A percentile compares a stretch with the other conserved stretches of the same genome.
phyloP scores from a whole-genome alignment of 2,329 filamentous ascomycete species.

The Colletotrichum caudatum region DNA sequence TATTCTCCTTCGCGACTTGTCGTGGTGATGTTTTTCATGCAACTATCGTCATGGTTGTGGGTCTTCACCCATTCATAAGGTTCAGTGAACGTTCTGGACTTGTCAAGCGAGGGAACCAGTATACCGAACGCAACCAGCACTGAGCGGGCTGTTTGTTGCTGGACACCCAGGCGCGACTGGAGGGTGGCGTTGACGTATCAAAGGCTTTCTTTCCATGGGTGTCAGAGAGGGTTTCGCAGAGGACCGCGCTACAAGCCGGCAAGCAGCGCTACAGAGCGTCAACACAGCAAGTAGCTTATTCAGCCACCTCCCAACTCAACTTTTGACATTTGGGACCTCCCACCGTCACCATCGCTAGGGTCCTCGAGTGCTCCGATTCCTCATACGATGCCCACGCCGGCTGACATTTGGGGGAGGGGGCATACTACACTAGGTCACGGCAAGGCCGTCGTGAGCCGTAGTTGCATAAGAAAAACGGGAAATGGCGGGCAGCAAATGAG shows the following conservation, averaged over 20 bases:
- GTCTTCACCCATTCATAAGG: constrained; percentile 10
- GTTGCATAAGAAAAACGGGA: constrained; percentile 31
- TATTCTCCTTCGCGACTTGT: constrained; percentile 10
- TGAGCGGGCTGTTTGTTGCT: constrained; percentile 12
- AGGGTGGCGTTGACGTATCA: constrained; percentile 32
- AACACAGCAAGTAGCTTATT: constrained; percentile 8
- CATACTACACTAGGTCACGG: not conserved
- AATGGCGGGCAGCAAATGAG: constrained; percentile 19
- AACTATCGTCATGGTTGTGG: constrained; percentile 27
- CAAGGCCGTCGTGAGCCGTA: constrained; percentile 18
- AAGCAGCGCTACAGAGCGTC: constrained; percentile 28
- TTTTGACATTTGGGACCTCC: constrained; percentile 22
- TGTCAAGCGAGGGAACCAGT: constrained; percentile 25
- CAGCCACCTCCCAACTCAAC: constrained; percentile 21
- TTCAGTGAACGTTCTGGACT: constrained; percentile 34
- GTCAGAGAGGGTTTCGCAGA: constrained; percentile 27
- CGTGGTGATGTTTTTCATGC: constrained; percentile 12
- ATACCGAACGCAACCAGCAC: constrained; percentile 27
- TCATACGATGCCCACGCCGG: constrained; percentile 20
- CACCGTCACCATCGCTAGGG: constrained; percentile 9
- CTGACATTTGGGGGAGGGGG: constrained; percentile 1
- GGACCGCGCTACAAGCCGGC: constrained; percentile 21
- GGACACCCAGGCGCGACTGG: constrained; percentile 19
- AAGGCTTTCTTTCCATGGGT: not conserved
- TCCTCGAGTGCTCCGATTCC: constrained; percentile 4